Evolutionary conservation across 306 rosid species (phyloP), one percentile per base, ranked within the genome.

Genomic region (Sesbania bispinosa): DNA sequence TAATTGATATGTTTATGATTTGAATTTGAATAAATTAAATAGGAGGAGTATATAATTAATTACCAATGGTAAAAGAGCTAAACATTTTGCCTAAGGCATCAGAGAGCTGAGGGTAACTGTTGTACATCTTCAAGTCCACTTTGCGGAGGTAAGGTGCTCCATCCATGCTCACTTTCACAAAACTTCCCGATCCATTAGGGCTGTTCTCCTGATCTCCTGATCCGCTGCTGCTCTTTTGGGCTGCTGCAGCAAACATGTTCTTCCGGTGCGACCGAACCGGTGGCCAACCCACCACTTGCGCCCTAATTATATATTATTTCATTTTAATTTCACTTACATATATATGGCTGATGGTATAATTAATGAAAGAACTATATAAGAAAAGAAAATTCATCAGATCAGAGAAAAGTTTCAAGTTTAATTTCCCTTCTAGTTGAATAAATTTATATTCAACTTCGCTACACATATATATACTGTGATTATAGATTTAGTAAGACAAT

Each of bases 61-160:
- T 85, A 88, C 90, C 88, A 9, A 86, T 78, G 75, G 98, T 85
- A 87, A 93, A 93, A 82, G 98, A 83, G 52, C 81, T 83, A 84
- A 93, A 90, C 94, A 93, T 85, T 4, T 88, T 87, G 80, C 84
- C 87, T 0, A 93, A 82, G 73, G 98, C 85, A 79, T 87, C 86
- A 30, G 92, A 88, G 67, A 93, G 97, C 3, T 89, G 69, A 18
- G 52, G 86, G 87, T 93, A 93, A 27, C 77, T 81, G 29, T 69
- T 88, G 83, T 81, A 88, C 62, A 83, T 77, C 58, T 35, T 85
- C 52, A 94, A 77, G 75, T 91, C 99, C 33, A 94, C 88, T 39
- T 94, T 91, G 42, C 99, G 96, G 29, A 94, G 99, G 47, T 90
- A 94, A 29, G 99, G 99, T 19, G 99, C 99, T 30, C 99, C 99